These are phyloP conservation scores for Tieghemostelium lacteum DNA, from an alignment of 78 protist genomes.

Conservation along the genomic window DNA sequence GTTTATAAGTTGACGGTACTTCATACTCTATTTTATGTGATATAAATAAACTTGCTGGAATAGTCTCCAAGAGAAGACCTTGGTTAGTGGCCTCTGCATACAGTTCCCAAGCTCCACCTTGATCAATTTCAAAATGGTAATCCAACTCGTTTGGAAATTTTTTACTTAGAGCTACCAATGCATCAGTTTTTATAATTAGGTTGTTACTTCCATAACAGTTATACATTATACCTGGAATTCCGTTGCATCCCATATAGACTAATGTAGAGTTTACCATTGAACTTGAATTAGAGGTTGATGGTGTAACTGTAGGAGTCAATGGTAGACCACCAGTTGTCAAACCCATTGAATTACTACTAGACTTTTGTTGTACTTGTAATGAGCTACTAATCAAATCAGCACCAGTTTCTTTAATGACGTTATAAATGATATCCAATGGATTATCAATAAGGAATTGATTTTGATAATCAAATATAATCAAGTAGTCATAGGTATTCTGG, in stretches of 20 bases:
- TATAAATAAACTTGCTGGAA: constrained; percentile 22
- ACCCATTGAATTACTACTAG: not conserved
- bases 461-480: constrained; percentile 16
- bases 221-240: constrained; percentile 70
- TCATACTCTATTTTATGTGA: constrained; percentile 30
- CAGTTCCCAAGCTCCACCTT: constrained; percentile 69
- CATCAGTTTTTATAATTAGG: not conserved
- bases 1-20: constrained; percentile 27
- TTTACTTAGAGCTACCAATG: not conserved
- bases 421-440: not conserved
- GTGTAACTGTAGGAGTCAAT: not conserved
- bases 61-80: constrained; percentile 32
- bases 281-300: not conserved
- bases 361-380: not conserved
- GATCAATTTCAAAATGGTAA: constrained; percentile 25
- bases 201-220: constrained; percentile 71
- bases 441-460: not conserved
- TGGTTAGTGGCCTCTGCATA: constrained; percentile 34
- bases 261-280: not conserved
- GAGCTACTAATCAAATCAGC: constrained; percentile 10
- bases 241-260: constrained; percentile 48
- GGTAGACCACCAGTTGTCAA: not conserved
- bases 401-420: not conserved
- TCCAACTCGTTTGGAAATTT: constrained; percentile 2
- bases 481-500: not conserved